A percentile compares a stretch with the other conserved stretches of the same genome.
Conservation (phyloP, 352 stramenopile species). For the Blastocystis sp. region DNA sequence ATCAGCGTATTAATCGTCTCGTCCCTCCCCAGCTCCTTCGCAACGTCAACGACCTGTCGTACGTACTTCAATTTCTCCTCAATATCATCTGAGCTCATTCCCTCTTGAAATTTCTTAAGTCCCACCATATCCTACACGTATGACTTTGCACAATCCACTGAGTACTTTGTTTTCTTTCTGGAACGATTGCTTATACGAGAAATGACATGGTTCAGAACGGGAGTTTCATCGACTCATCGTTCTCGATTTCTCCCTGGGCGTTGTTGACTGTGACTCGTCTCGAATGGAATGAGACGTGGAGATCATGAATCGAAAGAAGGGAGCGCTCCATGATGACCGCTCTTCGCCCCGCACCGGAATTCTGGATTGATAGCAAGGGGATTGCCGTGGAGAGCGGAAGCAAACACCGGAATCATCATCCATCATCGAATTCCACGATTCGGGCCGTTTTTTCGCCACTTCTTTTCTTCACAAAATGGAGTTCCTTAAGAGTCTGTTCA, state of each 20-base stretch:
- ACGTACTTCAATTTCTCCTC: constrained; percentile 69
- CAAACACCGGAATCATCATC: too few relatives aligned
- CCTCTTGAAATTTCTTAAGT: constrained; percentile 63
- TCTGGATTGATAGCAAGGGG: too few relatives aligned
- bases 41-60: constrained; percentile 9
- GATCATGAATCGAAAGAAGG: too few relatives aligned
- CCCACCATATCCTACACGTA: neutral
- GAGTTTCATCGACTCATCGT: neutral
- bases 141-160: neutral
- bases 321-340: too few relatives aligned
- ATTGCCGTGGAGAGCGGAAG: too few relatives aligned
- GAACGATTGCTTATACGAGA: neutral
- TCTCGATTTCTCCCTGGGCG: too few relatives aligned
- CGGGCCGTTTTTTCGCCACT: neutral
- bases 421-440: neutral
- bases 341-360: too few relatives aligned
- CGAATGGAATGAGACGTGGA: too few relatives aligned
- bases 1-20: constrained; percentile 61
- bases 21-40: constrained; percentile 56
- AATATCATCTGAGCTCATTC: constrained; percentile 68
- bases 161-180: neutral
- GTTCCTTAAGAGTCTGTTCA: constrained; percentile 16
- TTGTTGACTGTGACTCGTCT: too few relatives aligned
- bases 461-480: neutral
- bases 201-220: neutral